Percentiles rank a stretch among this genome's conserved stretches.
phyloP scores from a whole-genome alignment of 2,329 filamentous ascomycete species.

The Graphilbum fragrans region DNA sequence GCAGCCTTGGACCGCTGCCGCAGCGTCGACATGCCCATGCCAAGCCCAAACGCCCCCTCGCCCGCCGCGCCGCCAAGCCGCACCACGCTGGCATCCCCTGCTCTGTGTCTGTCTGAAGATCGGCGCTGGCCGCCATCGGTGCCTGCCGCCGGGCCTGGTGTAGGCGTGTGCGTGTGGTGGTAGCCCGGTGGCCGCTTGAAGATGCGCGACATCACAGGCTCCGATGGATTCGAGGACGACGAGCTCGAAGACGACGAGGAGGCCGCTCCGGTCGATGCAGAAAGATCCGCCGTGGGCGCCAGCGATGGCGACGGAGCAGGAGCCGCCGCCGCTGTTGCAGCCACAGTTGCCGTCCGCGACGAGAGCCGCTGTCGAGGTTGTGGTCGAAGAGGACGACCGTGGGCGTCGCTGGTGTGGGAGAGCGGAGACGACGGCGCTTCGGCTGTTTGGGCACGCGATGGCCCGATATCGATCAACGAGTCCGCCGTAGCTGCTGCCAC shows the following conservation, averaged over 20 bases:
- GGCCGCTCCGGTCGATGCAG: conserved; percentile 1
- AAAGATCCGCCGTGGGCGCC: too few species aligned
- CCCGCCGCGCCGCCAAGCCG: background rate
- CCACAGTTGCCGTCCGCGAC: background rate
- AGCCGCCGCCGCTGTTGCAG: background rate
- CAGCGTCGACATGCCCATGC: conserved; percentile 1
- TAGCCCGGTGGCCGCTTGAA: conserved; percentile 47
- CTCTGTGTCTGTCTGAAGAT: conserved; percentile 11
- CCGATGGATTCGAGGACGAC: conserved; percentile 26
- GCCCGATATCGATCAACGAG: too few species aligned
- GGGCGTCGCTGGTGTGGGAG: background rate
- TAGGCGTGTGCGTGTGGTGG: conserved; percentile 16
- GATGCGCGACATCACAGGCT: conserved; percentile 45
- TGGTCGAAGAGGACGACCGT: background rate
- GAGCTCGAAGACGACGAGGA: conserved; percentile 5
- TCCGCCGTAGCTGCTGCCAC: background rate
- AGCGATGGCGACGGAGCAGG: background rate
- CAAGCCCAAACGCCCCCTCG: background rate
- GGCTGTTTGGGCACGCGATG: too few species aligned
- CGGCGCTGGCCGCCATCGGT: background rate
- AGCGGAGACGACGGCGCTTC: background rate
- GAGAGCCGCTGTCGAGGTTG: background rate
- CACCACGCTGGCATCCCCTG: background rate
- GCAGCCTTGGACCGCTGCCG: background rate
- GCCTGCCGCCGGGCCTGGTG: conserved; percentile 1